Percentiles rank a stretch among this genome's conserved stretches.
Conservation (phyloP, 257 asterid species). For the Voacanga thouarsii region DNA sequence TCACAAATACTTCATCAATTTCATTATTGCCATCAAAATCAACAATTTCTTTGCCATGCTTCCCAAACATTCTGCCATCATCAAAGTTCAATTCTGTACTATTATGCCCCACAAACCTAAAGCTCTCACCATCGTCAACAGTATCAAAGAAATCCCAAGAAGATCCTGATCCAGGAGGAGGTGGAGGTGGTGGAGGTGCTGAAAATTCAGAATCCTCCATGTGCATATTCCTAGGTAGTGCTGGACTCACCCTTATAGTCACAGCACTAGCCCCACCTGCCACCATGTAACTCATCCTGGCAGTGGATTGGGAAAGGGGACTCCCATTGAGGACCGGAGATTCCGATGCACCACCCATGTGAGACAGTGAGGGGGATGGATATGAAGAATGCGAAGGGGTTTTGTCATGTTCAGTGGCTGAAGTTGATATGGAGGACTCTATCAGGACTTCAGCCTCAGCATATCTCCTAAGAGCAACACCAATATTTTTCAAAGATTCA, state of each 20-base stretch:
- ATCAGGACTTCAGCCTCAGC: constrained; percentile 87
- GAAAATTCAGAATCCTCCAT: constrained; percentile 70
- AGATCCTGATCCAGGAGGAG: constrained; percentile 62
- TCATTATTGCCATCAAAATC: constrained; percentile 37
- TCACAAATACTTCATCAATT: constrained; percentile 36
- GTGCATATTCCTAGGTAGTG: constrained; percentile 38
- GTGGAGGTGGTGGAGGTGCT: constrained; percentile 72
- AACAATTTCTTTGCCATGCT: constrained; percentile 27
- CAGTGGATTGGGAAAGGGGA: constrained; percentile 64
- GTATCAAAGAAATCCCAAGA: constrained; percentile 97
- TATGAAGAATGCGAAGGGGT: constrained; percentile 66
- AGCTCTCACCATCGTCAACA: constrained; percentile 57
- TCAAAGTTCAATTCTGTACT: constrained; percentile 28
- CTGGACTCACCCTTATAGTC: constrained; percentile 60
- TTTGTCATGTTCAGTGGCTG: constrained; percentile 63
- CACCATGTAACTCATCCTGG: constrained; percentile 89
- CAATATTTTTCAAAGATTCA: constrained; percentile 77
- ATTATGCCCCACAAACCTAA: constrained; percentile 64
- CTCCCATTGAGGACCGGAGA: constrained; percentile 72
- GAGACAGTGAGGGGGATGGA: constrained; percentile 72
- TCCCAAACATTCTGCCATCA: constrained; percentile 31
- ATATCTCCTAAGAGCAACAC: constrained; percentile 78
- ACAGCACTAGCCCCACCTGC: constrained; percentile 57
- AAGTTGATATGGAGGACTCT: constrained; percentile 54
- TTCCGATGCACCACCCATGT: constrained; percentile 56